A percentile compares a stretch with the other conserved stretches of the same genome.
Conservation (phyloP, 352 stramenopile genomes). For the Pythium brachiatum region DNA sequence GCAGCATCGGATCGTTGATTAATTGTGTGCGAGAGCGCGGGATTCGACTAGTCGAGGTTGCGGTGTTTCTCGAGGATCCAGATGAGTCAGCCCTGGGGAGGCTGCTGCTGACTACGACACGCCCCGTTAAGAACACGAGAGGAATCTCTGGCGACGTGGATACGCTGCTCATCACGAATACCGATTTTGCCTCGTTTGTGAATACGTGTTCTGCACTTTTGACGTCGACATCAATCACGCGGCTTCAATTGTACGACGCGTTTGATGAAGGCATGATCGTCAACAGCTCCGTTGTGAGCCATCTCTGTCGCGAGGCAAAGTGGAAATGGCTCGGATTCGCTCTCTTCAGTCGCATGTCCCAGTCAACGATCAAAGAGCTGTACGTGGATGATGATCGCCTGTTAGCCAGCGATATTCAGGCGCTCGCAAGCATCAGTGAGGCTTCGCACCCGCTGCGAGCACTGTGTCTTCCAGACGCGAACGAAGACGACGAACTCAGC, state of each 20-base stretch:
- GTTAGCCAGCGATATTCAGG: not conserved
- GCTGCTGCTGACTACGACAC: not conserved
- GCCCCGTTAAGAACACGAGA: too few relatives aligned
- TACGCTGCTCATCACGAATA: constrained; percentile 5
- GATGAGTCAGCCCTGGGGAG: not conserved
- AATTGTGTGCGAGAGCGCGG: not conserved
- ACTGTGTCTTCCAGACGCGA: not conserved
- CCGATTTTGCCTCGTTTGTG: not conserved
- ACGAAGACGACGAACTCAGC: not conserved
- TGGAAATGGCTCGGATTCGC: constrained; percentile 11
- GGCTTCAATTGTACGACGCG: constrained; percentile 1
- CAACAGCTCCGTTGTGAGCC: not conserved
- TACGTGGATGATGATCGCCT: constrained; percentile 10
- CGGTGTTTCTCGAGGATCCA: not conserved
- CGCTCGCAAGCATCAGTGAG: not conserved
- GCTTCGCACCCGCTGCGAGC: not conserved
- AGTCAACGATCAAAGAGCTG: constrained; percentile 6
- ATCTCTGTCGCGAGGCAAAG: constrained; percentile 2
- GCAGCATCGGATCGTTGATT: not conserved
- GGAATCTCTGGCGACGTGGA: not conserved
- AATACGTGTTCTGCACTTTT: constrained; percentile 6
- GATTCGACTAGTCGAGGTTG: constrained; percentile 1
- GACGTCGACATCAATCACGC: not conserved
- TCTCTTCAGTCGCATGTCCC: constrained; percentile 4
- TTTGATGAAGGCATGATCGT: not conserved